Conservation (phyloP, 768 basidiomycete species). For the Leucosporidium yakuticum region DNA sequence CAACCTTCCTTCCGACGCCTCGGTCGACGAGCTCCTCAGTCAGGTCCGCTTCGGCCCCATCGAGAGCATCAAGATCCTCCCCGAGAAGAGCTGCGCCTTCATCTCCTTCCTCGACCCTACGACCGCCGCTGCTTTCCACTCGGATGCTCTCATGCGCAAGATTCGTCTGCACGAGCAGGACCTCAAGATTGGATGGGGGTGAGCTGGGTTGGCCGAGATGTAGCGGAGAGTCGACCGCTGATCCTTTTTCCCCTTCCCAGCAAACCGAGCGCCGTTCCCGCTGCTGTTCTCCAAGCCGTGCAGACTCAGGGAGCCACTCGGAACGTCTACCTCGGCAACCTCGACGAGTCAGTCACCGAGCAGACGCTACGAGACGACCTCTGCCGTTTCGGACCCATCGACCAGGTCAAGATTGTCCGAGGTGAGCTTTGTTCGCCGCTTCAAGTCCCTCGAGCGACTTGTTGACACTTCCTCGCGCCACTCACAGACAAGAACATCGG, state of each 20-base stretch:
- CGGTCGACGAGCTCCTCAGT: conserved; percentile 94
- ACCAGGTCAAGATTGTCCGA: conserved; percentile 98
- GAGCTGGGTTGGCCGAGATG: no score
- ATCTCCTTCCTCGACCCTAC: conserved; percentile 91
- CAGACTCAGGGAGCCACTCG: conserved; percentile 85
- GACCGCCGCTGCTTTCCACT: conserved; percentile 93
- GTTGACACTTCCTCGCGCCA: not conserved
- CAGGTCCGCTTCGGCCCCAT: conserved; percentile 96
- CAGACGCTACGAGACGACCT: conserved; percentile 70
- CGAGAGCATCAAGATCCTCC: conserved; percentile 86
- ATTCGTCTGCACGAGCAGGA: conserved; percentile 87
- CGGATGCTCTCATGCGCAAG: conserved; percentile 93
- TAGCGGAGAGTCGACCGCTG: not conserved
- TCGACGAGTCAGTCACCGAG: conserved; percentile 64
- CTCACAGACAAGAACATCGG: conserved; percentile 87
- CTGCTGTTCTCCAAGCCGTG: conserved; percentile 78
- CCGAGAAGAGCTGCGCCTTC: conserved; percentile 89
- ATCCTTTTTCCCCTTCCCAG: no score
- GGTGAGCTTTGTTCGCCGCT: not conserved
- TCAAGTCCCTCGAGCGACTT: not conserved
- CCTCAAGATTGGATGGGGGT: conserved; percentile 96
- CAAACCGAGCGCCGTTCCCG: conserved; percentile 81
- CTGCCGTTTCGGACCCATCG: conserved; percentile 86
- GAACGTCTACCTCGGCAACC: conserved; percentile 91
- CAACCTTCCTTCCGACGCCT: conserved; percentile 88